Evolutionary conservation across 2,329 filamentous ascomycete genomes (phyloP).

Genomic region (Decorospora gaudefroyi): DNA sequence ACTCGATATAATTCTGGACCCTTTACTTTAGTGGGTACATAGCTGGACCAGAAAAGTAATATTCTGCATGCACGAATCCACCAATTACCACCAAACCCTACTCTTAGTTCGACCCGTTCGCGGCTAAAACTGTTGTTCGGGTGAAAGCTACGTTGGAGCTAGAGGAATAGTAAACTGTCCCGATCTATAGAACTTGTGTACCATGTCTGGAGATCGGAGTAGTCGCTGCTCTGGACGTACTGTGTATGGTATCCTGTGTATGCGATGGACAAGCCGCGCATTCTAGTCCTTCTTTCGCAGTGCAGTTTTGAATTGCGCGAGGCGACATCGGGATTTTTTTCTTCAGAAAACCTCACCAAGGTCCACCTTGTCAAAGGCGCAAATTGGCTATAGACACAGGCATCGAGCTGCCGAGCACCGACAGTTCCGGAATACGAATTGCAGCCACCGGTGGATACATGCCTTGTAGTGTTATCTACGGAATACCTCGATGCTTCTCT

Average conservation of each 20-base stretch:
- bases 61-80: slow-evolving; percentile 5
- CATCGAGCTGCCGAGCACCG: neutral
- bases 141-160: neutral
- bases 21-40: slow-evolving; percentile 6
- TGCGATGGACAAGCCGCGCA: too few species aligned
- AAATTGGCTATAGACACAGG: slow-evolving; percentile 4
- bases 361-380: too few species aligned
- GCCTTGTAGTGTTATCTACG: slow-evolving; percentile 4
- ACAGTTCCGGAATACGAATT: slow-evolving; percentile 8
- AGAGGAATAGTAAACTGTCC: slow-evolving; percentile 1
- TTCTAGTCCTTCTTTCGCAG: too few species aligned
- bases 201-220: slow-evolving; percentile 1
- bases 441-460: slow-evolving; percentile 1
- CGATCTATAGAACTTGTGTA: slow-evolving; percentile 6
- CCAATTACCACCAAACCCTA: slow-evolving; percentile 1
- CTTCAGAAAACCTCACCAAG: too few species aligned
- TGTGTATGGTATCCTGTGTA: neutral
- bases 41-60: slow-evolving; percentile 9
- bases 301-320: too few species aligned
- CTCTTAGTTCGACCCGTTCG: slow-evolving; percentile 1
- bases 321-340: neutral
- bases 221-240: neutral
- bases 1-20: slow-evolving; percentile 10
- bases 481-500: neutral
- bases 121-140: slow-evolving; percentile 10